These are phyloP conservation scores for Artemisia tridentata DNA, from an alignment of 129 eudicot genomes.

Conservation along the genomic window DNA sequence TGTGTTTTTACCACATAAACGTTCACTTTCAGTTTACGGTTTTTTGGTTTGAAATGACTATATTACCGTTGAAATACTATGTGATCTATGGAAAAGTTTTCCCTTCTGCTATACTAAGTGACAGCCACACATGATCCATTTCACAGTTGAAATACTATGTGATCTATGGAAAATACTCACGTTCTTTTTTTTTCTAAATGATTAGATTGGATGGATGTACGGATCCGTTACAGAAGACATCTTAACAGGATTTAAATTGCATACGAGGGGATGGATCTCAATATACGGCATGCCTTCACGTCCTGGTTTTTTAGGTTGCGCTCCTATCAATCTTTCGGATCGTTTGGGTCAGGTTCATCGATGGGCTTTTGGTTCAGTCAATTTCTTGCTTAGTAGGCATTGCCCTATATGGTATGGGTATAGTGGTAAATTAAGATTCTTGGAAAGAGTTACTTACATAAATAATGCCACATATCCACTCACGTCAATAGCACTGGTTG, in stretches of 20 bases:
- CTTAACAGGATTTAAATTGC: conserved; percentile 87
- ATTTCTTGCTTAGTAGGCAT: conserved; percentile 78
- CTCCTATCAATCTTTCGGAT: conserved; percentile 92
- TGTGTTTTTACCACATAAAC: neutral
- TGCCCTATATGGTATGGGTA: conserved; percentile 92
- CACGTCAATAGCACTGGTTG: conserved; percentile 69
- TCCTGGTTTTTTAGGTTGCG: conserved; percentile 83
- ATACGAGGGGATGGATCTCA: conserved; percentile 83
- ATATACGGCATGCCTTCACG: conserved; percentile 83
- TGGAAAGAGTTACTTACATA: conserved; percentile 75
- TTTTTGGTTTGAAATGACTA: too few relatives aligned
- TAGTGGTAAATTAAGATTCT: conserved; percentile 55
- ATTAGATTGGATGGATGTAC: conserved; percentile 84
- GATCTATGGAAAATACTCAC: neutral
- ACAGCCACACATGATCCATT: neutral
- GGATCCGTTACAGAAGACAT: conserved; percentile 93
- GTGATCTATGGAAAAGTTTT: too few relatives aligned
- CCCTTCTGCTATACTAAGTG: too few relatives aligned
- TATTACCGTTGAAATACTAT: neutral
- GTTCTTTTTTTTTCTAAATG: neutral
- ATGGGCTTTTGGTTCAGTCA: conserved; percentile 85
- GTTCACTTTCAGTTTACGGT: too few relatives aligned
- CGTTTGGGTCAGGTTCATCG: conserved; percentile 83
- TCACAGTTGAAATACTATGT: too few relatives aligned
- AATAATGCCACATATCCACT: conserved; percentile 78